phyloP scores from a whole-genome alignment of 2,329 filamentous ascomycete species.

The Claviceps monticola region DNA sequence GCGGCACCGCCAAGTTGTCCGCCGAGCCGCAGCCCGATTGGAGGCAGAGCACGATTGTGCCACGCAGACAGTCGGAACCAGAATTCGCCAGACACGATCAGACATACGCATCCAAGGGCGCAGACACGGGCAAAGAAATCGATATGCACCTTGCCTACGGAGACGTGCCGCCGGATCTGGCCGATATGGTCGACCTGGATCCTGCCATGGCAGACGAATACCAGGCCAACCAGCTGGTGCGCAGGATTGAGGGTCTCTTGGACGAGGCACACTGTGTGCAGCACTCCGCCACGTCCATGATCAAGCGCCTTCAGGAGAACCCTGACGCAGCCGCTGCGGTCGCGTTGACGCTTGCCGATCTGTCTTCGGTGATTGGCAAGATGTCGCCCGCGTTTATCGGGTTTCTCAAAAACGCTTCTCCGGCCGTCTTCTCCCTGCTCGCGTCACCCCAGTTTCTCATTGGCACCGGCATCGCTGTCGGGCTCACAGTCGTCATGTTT shows the following conservation, averaged over 20 bases:
- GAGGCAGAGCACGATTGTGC: conserved; percentile 13
- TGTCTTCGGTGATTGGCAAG: conserved; percentile 68
- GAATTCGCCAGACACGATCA: conserved; percentile 15
- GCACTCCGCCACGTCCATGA: conserved; percentile 69
- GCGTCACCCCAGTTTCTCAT: conserved; percentile 90
- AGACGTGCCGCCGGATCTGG: conserved; percentile 58
- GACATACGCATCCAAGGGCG: conserved; percentile 7
- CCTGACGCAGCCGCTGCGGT: conserved; percentile 90
- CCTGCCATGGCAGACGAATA: conserved; percentile 34
- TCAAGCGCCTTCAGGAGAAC: conserved; percentile 53
- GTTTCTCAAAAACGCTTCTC: conserved; percentile 66
- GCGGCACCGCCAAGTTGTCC: conserved; percentile 16
- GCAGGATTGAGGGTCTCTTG: conserved; percentile 60
- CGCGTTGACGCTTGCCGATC: conserved; percentile 80
- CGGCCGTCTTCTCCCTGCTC: conserved; percentile 73
- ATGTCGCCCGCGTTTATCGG: conserved; percentile 70
- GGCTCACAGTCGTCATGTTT: conserved; percentile 89
- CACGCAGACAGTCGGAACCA: conserved; percentile 26
- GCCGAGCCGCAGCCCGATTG: conserved; percentile 5
- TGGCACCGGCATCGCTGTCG: conserved; percentile 74
- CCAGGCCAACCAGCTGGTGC: conserved; percentile 45
- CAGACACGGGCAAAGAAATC: conserved; percentile 35
- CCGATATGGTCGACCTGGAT: conserved; percentile 33
- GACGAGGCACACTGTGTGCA: conserved; percentile 84
- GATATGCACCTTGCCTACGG: conserved; percentile 93